Percentiles rank a stretch among this genome's conserved stretches.
These are phyloP conservation scores for Tulasnella sp. DNA, from an alignment of 768 basidiomycete species.

Conservation along the genomic window DNA sequence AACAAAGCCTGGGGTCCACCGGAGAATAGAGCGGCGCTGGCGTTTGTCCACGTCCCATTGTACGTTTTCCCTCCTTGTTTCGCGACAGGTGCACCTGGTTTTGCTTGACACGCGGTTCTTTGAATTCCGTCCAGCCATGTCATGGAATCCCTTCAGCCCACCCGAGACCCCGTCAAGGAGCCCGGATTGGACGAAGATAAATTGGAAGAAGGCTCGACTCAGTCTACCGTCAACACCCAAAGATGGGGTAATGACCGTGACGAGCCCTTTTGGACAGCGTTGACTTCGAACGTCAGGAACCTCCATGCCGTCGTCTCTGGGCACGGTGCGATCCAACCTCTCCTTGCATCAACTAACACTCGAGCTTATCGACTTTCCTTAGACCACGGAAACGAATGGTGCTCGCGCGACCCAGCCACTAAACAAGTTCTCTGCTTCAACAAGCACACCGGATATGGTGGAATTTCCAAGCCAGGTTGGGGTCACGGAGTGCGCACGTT, in stretches of 20 bases:
- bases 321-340: constrained; percentile 43
- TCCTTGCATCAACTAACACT: neutral
- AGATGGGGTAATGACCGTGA: constrained; percentile 40
- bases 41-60: constrained; percentile 73
- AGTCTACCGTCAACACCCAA: constrained; percentile 40
- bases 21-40: constrained; percentile 47
- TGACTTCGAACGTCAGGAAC: constrained; percentile 55
- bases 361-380: neutral
- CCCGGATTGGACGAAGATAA: constrained; percentile 40
- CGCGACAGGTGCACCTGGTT: no score
- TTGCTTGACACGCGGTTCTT: constrained; percentile 17
- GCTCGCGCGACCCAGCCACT: constrained; percentile 54
- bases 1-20: constrained; percentile 50
- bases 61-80: constrained; percentile 25
- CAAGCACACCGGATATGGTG: constrained; percentile 70
- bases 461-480: constrained; percentile 48
- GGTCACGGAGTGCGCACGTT: constrained; percentile 61
- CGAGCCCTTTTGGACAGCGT: constrained; percentile 51
- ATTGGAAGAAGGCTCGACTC: constrained; percentile 47
- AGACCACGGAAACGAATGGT: constrained; percentile 81
- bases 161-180: constrained; percentile 35
- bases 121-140: constrained; percentile 24
- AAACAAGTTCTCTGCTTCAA: constrained; percentile 65
- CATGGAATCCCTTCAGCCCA: constrained; percentile 29
- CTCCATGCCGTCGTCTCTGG: constrained; percentile 62